Conservation (phyloP, 1,139 yeast species). For the Pichia sp. region DNA sequence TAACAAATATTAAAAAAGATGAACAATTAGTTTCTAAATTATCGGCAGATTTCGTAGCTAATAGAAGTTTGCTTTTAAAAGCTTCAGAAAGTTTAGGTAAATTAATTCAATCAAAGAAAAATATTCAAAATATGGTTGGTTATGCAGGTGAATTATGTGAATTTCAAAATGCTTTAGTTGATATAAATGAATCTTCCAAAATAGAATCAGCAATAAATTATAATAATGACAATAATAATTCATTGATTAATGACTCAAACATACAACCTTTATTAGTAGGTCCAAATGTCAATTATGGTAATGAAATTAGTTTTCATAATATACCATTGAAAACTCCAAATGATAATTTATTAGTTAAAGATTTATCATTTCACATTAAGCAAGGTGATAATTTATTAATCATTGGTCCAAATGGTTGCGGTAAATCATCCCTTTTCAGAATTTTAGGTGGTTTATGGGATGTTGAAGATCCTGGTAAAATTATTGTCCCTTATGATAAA, state of each 20-base stretch:
- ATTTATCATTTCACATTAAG: constrained; percentile 62
- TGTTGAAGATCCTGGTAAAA: constrained; percentile 50
- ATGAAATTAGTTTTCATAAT: constrained; percentile 62
- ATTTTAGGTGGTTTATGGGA: constrained; percentile 95
- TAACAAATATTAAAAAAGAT: constrained; percentile 36
- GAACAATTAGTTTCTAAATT: constrained; percentile 25
- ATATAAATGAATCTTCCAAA: constrained; percentile 33
- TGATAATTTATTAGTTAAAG: constrained; percentile 63
- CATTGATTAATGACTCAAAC: not conserved
- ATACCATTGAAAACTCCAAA: constrained; percentile 83
- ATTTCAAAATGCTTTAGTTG: constrained; percentile 59
- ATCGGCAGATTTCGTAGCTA: constrained; percentile 81
- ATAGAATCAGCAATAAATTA: constrained; percentile 25
- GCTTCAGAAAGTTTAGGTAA: constrained; percentile 89
- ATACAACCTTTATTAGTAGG: constrained; percentile 27
- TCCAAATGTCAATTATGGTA: constrained; percentile 36
- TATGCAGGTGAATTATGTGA: constrained; percentile 72
- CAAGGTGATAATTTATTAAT: constrained; percentile 82
- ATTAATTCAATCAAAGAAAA: constrained; percentile 78
- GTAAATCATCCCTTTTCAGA: constrained; percentile 86
- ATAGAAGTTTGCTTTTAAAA: constrained; percentile 73
- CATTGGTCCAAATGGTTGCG: constrained; percentile 95
- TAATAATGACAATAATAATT: not conserved
- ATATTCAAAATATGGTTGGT: constrained; percentile 77
- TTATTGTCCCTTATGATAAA: constrained; percentile 58